These are phyloP conservation scores for Saposhnikovia divaricata DNA, from an alignment of 129 eudicot species.

Conservation along the genomic window DNA sequence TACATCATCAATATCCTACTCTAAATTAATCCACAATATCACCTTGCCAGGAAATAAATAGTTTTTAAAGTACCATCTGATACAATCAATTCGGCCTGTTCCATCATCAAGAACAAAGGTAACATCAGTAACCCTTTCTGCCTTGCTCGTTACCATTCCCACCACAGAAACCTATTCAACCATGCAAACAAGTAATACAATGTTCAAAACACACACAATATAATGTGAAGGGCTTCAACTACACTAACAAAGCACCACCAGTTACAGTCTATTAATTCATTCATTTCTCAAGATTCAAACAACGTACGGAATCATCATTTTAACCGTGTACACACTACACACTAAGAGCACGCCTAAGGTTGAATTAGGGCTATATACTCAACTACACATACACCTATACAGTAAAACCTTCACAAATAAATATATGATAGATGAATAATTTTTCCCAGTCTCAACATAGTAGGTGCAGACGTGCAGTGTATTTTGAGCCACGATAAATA, in stretches of 20 bases:
- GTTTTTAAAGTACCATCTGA: slow-evolving; percentile 46
- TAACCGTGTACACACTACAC: background rate
- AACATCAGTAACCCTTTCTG: slow-evolving; percentile 68
- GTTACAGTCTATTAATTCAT: background rate
- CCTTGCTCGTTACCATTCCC: slow-evolving; percentile 54
- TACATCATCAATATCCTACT: background rate
- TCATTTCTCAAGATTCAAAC: background rate
- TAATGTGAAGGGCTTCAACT: background rate
- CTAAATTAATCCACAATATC: background rate
- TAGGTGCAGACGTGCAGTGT: too few relatives aligned
- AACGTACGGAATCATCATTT: background rate
- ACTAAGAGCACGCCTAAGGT: background rate
- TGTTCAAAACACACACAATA: background rate
- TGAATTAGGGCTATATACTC: too few relatives aligned
- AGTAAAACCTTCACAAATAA: too few relatives aligned
- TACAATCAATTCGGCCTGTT: slow-evolving; percentile 68
- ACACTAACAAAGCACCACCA: background rate
- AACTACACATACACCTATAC: too few relatives aligned
- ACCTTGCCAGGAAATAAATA: background rate
- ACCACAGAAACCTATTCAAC: slow-evolving; percentile 63
- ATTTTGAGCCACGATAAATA: too few relatives aligned
- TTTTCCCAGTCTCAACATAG: too few relatives aligned
- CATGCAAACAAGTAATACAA: background rate
- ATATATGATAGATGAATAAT: too few relatives aligned
- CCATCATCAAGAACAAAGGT: slow-evolving; percentile 79